Evolutionary conservation across 495 filamentous ascomycete species (phyloP), one percentile per base, ranked within the genome.

Genomic region (Trichocladium antarcticum): DNA sequence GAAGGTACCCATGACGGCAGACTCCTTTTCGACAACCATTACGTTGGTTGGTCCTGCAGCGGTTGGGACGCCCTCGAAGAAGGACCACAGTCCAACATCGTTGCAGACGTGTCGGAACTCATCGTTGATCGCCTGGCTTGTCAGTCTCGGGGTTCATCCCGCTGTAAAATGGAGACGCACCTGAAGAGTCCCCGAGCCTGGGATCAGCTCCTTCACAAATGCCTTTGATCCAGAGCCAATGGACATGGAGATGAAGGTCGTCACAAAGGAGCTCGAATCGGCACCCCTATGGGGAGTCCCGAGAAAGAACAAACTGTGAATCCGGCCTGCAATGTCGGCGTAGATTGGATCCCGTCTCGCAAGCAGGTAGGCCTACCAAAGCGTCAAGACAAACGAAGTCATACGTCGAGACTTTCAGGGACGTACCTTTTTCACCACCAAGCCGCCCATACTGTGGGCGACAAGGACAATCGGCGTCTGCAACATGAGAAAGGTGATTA

Each of bases 11-110:
- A 62, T 50, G 5, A 64, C 53, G 6, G 73, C 68, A 0, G 70
- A 74, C 14, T 71, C 62, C 37, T 60, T 68, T 4, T 71, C 65
- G 1, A 75, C 69, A 32, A 75, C 59, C n/a, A 71, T 32, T n/a
- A 43, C 38, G 19, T 51, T 53, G 37, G 11, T 57, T 17, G 50
- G 55, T 1, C 69, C 69, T 17, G 70, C 40, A 3, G 38, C 27
- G 1, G 68, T 74, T 28, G 47, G 53, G 19, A 54, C 36, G 2
- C 62, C 68, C 48, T 77, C 73, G 27, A 70, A 77, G 52, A 76
- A 75, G n/a, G 73, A 74, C 38, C 57, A 63, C 0, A 77, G 44
- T 0, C 46, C 36, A 1, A 74, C 22, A 5, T 60, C 51, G 8
- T 45, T 49, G 16, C 61, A 53, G 17, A 66, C 41, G 31, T 70